Evolutionary conservation across 2,329 filamentous ascomycete genomes (phyloP), one percentile per base, ranked within the genome.

Genomic region (Rutstroemia sydowiana): DNA sequence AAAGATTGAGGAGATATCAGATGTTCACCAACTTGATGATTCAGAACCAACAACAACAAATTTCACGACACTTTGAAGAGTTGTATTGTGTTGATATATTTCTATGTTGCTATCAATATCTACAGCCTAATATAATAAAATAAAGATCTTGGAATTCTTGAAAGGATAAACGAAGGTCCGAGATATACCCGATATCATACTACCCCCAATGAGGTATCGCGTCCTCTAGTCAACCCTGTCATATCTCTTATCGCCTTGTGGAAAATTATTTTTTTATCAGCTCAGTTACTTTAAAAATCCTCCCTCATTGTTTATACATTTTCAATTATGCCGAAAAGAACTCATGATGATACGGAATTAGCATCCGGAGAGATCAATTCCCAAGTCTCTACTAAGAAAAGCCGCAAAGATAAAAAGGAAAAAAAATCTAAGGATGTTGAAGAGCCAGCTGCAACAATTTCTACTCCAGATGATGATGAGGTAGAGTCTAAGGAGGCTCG

Each of bases 401-500:
- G 57, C 40, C 57, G 57, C 43, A 65, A 62, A 41, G 59, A 61
- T 18, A 57, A 53, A 34, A 59, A 58, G 53, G 40, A 45, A 23
- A 31, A 40, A 18, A 55, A 63, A 34, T 59, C 61, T 52, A 63
- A 40, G 40, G 50, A 52, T 48, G 55, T 51, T 7, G 51, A 52
- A 34, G 53, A 52, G 34, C 43, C 55, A 31, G 47, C 50, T 31
- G 55, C 55, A 46, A 57, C 52, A 26, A 26, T 26, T 23, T 44
- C 51, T 16, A 34, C 37, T 20, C 18, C 31, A 23, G 48, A 44
- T 10, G 46, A 44, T n/a, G 60, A 55, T 9, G 59, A 61, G 36
- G 57, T 58, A 45, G 67, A 69, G 45, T 62, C 63, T 34, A 69
- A 69, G 51, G 65, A 66, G 37, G 66, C 63, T 44, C 62, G 64